phyloP scores from a whole-genome alignment of 1,139 yeast species.

The Kodamaea derodonti region DNA sequence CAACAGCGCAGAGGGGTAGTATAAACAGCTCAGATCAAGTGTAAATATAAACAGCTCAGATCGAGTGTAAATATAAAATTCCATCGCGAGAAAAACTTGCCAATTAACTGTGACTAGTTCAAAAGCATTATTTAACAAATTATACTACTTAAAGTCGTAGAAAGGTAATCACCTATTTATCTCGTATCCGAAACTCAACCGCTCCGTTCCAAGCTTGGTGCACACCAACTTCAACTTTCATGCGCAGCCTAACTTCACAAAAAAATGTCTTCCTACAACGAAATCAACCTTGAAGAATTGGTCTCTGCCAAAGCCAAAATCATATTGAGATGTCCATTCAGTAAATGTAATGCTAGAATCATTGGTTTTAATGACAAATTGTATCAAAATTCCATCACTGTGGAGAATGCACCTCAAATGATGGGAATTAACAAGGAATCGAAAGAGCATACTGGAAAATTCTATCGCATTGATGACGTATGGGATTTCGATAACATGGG shows the following conservation, averaged over 20 bases:
- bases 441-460: conserved; percentile 14
- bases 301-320: conserved; percentile 5
- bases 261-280: conserved; percentile 2
- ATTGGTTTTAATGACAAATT: conserved; percentile 24
- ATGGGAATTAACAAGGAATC: conserved; percentile 12
- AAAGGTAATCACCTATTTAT: no score
- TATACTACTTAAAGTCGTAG: no score
- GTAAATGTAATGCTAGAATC: conserved; percentile 32
- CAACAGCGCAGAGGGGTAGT: no score
- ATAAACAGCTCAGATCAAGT: no score
- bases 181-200: no score
- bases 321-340: conserved; percentile 35
- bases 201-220: no score
- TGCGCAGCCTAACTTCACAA: background rate
- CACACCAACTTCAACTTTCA: no score
- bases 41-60: no score
- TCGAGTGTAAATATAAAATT: no score
- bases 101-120: no score
- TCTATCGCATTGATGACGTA: conserved; percentile 47
- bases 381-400: conserved; percentile 9
- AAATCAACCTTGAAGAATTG: conserved; percentile 5
- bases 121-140: no score
- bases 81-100: no score
- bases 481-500: conserved; percentile 81
- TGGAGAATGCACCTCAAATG: conserved; percentile 32